Base-by-base conservation (phyloP, 148 eudicot species). In the Simmondsia chinensis region DNA sequence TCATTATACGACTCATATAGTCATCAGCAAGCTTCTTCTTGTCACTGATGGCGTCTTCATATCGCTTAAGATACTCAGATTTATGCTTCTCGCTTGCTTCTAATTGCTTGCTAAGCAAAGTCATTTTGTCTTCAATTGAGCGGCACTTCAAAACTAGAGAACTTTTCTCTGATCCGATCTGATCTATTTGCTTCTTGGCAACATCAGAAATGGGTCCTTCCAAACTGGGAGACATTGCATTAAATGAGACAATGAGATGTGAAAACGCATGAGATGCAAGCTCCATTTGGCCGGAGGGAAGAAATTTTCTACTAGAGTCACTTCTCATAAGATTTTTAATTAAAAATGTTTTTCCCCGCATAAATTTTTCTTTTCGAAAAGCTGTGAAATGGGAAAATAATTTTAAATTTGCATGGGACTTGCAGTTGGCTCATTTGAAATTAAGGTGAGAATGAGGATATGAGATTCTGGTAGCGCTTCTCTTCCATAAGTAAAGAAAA, bases 171-270 rank as follows among this genome's bases (percentile, higher is more conserved):
- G 94, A 68, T 52, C 77, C 75, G 41, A 86, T 62, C 38, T 72
- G 94, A 53, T 82, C 83, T 9, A 82, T 77, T 65, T 81, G 94
- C 83, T 72, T 91, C 71, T 82, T 79, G 38, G 76, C 73, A 56
- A 86, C 80, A 56, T 91, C 96, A 26, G 68, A 54, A 50, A 91
- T 50, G 6, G 96, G 86, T 56, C 99, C 96, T 66, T 91, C 99
- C 83, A 91, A 60, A 64, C 99, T 91, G 77, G 14, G 46, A 20
- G 50, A 23, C n/a, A 38, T 39, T 48, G 36, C 16, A 56, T 52
- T 13, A 26, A 41, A 22, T 41, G 24, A 61, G 29, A 6, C 4
- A 46, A 60, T 37, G 20, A 14, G 28, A 15, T 3, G 28, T 2
- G 44, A 5, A 6, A 20, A 33, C n/a, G n/a, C n/a, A n/a, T n/a